Evolutionary conservation across 495 filamentous ascomycete genomes (phyloP), one percentile per base, ranked within the genome.

Genomic region (Schizothecium vesticola): DNA sequence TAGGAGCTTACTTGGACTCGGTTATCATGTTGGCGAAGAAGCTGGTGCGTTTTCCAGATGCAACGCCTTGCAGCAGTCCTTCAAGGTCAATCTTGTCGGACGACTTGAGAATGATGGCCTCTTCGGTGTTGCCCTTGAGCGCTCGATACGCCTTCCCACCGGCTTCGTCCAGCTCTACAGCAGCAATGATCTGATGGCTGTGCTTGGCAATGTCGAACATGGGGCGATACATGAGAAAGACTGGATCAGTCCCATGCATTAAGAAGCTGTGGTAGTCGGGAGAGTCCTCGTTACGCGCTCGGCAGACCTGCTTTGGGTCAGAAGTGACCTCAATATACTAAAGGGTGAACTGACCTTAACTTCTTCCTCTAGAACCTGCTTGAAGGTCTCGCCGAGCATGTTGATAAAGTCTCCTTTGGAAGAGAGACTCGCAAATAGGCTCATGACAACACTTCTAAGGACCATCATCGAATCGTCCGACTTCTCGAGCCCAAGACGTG

Each of bases 201-300:
- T 72, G 71, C n/a, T 72, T 72, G 61, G 71, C 67, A 21, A 72
- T 56, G 59, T 70, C 61, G 56, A 72, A 72, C 71, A 72, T 72
- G 64, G 67, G 58, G 6, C 58, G 33, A 55, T 70, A 68, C 2
- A 43, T 31, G 2, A 72, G 55, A 22, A 63, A 70, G 22, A 72
- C 22, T 8, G 62, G 33, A 19, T 69, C 58, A 2, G 25, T 63
- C 1, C 67, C 71, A 8, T 33, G 64, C 10, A 55, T 59, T 58
- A 26, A 55, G 65, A 72, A 72, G 65, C 67, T 68, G 67, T 72
- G 71, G 36, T 65, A 66, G 55, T 72, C 67, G n/a, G 67, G 58
- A 1, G 60, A 63, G 62, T 29, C 13, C 19, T 65, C 43, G 28
- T 72, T 72, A 1, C 70, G 70, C 12, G 61, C 67, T 51, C 56